Evolutionary conservation across 208 protist genomes (phyloP).

Genomic region (Trypanosoma boissoni): DNA sequence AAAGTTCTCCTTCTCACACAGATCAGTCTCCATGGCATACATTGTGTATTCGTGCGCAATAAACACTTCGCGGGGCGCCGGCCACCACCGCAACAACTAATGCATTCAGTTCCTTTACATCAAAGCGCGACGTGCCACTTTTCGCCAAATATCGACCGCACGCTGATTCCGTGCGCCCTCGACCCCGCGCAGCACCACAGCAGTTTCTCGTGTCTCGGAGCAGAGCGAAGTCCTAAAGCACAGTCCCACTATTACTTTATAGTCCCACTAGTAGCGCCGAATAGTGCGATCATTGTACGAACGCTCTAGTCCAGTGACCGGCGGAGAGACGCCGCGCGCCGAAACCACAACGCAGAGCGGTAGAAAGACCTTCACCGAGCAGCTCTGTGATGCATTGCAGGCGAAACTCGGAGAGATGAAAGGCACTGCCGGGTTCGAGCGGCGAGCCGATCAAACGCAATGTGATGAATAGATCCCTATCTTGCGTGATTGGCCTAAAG

Average conservation of each 20-base stretch:
- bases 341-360: slow-evolving; percentile 13
- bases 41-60: slow-evolving; percentile 35
- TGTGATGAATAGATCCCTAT: too few relatives aligned
- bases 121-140: slow-evolving; percentile 26
- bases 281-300: too few relatives aligned
- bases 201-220: slow-evolving; percentile 10
- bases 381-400: slow-evolving; percentile 25
- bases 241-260: too few relatives aligned
- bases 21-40: neutral
- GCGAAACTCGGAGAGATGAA: slow-evolving; percentile 18
- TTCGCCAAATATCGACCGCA: slow-evolving; percentile 14
- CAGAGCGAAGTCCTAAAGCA: neutral
- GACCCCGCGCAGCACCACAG: slow-evolving; percentile 31
- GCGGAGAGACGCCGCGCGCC: slow-evolving; percentile 11
- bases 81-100: slow-evolving; percentile 24
- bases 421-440: slow-evolving; percentile 11
- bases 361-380: slow-evolving; percentile 12
- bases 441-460: too few relatives aligned
- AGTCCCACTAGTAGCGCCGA: too few relatives aligned
- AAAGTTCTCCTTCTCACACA: too few relatives aligned
- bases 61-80: slow-evolving; percentile 27
- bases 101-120: slow-evolving; percentile 18
- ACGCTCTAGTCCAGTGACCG: too few relatives aligned
- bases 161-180: slow-evolving; percentile 17
- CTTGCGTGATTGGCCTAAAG: too few relatives aligned